Base-by-base conservation (phyloP, 2,329 filamentous ascomycete species). In the Shiraia sp. region DNA sequence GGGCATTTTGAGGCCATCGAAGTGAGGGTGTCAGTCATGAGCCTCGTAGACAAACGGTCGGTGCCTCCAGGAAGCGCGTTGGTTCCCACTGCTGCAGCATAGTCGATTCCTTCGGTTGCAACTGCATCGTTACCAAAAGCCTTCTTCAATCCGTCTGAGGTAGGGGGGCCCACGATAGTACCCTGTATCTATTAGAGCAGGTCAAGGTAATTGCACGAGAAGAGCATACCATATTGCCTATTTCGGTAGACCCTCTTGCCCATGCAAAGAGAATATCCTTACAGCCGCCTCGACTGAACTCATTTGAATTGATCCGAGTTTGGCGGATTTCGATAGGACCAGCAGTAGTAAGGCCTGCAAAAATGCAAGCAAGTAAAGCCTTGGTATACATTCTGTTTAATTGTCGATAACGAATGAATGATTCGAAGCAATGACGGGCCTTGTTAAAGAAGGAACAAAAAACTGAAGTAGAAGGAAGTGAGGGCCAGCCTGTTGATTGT, bases 201-300 rank as follows among this genome's bases (percentile, higher is more conserved):
- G 4, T 10, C 3, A 19, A 25, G 3, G 1, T 24, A 24, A 29
- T 55, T 55, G 22, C 5, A 2, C 65, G 42, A 2, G 58, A 51
- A 15, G 47, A 15, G 24, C 41, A 16, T 61, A 75, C 73, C 56
- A 78, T 71, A 57, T 77, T 76, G n/a, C 76, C 76, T 6, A 61
- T 51, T 49, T 79, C 76, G 10, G 70, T 73, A 10, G 75, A 76
- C 16, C 74, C 76, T 32, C 75, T 71, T 8, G 75, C 74, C 47
- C 74, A 78, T 32, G 78, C 72, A 35, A 78, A 73, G 17, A 75
- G 71, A 15, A 75, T 59, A 22, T 66, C 61, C 48, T 61, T 66
- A 59, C 74, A 77, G 6, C 63, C 59, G 8, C 68, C 67, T 19
- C 54, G 42, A 6, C 65, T 68, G 42, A 74, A 71, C 26, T 75